Evolutionary conservation across 2,329 filamentous ascomycete species (phyloP).

Genomic region (Botrytis galanthina): DNA sequence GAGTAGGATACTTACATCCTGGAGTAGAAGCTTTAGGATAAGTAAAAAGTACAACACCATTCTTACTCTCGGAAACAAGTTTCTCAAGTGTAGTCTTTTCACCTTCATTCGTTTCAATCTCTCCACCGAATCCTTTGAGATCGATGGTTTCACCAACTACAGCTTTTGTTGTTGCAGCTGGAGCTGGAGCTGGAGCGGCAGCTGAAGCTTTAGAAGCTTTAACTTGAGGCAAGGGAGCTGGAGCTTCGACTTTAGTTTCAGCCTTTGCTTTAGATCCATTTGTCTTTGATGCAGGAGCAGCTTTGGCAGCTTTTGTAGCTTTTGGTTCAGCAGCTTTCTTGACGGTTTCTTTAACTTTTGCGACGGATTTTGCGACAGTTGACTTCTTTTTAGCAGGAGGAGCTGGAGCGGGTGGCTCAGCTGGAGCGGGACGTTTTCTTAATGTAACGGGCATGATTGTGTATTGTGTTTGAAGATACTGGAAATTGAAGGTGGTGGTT

Average conservation of each 20-base stretch:
- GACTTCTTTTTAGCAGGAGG: slow-evolving; percentile 49
- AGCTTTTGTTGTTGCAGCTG: slow-evolving; percentile 37
- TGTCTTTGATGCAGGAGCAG: slow-evolving; percentile 42
- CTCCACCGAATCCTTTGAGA: slow-evolving; percentile 61
- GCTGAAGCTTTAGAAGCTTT: slow-evolving; percentile 28
- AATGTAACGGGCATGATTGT: slow-evolving; percentile 57
- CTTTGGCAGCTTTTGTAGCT: not conserved
- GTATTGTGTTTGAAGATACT: slow-evolving; percentile 15
- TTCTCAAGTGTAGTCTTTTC: slow-evolving; percentile 74
- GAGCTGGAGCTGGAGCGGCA: slow-evolving; percentile 33
- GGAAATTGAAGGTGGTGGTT: slow-evolving; percentile 15
- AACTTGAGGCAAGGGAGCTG: slow-evolving; percentile 35
- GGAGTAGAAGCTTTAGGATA: slow-evolving; percentile 94
- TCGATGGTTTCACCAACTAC: slow-evolving; percentile 55
- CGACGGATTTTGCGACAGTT: slow-evolving; percentile 42
- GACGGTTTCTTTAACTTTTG: slow-evolving; percentile 39
- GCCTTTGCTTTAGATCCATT: slow-evolving; percentile 41
- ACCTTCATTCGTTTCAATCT: slow-evolving; percentile 84
- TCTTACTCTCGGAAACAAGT: slow-evolving; percentile 78
- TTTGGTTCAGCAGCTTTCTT: slow-evolving; percentile 15
- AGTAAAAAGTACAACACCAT: slow-evolving; percentile 87
- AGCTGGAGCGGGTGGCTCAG: slow-evolving; percentile 45
- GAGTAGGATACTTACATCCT: slow-evolving; percentile 66
- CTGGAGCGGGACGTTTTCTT: slow-evolving; percentile 60
- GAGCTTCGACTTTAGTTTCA: slow-evolving; percentile 42